phyloP scores from a whole-genome alignment of 164 flowering plant species.

The Vitis riparia region DNA sequence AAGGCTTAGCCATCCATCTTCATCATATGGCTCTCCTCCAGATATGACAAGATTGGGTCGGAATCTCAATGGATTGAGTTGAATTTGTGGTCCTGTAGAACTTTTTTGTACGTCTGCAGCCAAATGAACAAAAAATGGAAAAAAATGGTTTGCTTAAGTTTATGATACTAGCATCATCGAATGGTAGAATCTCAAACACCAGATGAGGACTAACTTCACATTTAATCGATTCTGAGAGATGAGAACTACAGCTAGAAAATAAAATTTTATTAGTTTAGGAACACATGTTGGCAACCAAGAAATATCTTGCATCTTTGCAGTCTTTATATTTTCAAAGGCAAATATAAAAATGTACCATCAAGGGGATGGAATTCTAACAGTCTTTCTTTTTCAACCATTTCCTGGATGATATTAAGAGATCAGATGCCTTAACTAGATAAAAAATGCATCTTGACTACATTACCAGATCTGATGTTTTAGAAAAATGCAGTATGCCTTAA shows the following conservation, averaged over 20 bases:
- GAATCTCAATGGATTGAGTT: conserved; percentile 69
- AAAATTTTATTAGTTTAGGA: no score
- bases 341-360: no score
- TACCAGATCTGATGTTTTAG: background rate
- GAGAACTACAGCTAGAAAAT: no score
- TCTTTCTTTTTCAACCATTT: no score
- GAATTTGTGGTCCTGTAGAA: conserved; percentile 21
- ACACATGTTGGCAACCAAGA: no score
- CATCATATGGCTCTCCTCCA: conserved; percentile 78
- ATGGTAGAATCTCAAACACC: background rate
- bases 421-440: no score
- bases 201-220: background rate
- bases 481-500: background rate
- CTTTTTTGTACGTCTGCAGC: conserved; percentile 33
- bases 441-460: background rate
- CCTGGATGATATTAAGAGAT: no score
- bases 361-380: no score
- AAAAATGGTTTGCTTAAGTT: background rate
- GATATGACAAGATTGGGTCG: conserved; percentile 85
- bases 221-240: background rate
- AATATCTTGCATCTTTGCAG: no score
- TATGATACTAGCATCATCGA: conserved; percentile 3
- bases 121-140: background rate
- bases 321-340: no score
- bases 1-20: conserved; percentile 77